phyloP scores from a whole-genome alignment of 345 rosid species.

The Mangifera indica region DNA sequence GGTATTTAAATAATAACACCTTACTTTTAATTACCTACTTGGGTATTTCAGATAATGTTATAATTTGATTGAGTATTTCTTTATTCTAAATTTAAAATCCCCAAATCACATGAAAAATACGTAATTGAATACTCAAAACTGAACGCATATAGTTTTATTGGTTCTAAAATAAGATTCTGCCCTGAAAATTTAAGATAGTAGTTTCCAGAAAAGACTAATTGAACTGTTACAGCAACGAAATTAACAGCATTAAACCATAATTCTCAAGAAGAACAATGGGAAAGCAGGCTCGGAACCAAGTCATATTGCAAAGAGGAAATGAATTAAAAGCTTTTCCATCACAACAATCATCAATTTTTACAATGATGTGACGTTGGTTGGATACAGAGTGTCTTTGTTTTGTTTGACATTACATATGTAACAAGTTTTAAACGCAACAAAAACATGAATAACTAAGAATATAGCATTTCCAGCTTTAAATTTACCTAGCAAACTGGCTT shows the following conservation, averaged over 20 bases:
- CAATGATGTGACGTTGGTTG: not conserved
- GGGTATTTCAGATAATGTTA: too few species aligned
- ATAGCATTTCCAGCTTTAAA: conserved; percentile 6
- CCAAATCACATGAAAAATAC: too few species aligned
- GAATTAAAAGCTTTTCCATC: not conserved
- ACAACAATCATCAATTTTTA: not conserved
- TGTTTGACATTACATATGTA: not conserved
- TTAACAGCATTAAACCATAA: not conserved
- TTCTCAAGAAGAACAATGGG: not conserved
- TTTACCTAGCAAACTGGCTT: not conserved
- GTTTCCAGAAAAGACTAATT: too few species aligned
- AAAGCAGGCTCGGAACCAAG: not conserved
- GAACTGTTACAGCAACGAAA: too few species aligned
- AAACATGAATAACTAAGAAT: not conserved
- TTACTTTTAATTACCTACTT: too few species aligned
- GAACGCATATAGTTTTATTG: too few species aligned
- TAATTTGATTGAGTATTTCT: too few species aligned
- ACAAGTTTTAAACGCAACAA: not conserved
- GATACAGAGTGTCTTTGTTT: not conserved
- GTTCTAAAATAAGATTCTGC: too few species aligned
- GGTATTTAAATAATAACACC: too few species aligned
- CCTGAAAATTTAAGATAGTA: too few species aligned
- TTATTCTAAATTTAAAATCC: too few species aligned
- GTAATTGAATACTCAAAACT: too few species aligned
- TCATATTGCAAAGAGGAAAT: not conserved